Base-by-base conservation (phyloP, 139 green algal species). In the Ostreobium quekettii region DNA sequence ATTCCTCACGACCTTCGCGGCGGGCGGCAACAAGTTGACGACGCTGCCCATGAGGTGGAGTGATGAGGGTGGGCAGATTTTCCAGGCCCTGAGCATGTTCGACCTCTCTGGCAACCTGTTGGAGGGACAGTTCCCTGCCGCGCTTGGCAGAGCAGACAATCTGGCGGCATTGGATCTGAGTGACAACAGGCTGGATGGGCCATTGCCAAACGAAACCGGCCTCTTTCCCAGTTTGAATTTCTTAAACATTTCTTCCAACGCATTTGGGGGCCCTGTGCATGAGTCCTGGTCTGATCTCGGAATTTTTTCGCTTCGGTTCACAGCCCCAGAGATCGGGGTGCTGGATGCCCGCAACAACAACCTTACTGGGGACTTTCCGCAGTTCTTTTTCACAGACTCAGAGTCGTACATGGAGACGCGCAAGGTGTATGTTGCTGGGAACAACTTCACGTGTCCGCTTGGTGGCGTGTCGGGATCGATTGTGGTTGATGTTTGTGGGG, bases 161-260 rank as follows among this genome's bases (percentile, higher is more conserved):
- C 24, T 66, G 19, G 26, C 29, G 7, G 28, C 5, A 33, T 19
- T 66, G 59, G 59, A 66, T 66, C 28, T 66, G 26, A 39, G 59
- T 22, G 24, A 8, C 26, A 66, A 66, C 47, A 4, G 6, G 7
- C 31, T 66, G 24, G n/a, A 6, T 5, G 59, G 59, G n/a, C 47
- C n/a, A 5, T 39, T 66, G 30, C 26, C 29, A 29, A 7, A 22
- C 7, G 24, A 47, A 33, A 39, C 8, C 15, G 59, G 59, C 24
- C 28, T 47, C 31, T 66, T 66, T 30, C 29, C 59, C 6, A 66
- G 47, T 33, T 7, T 66, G 7, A 32, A 19, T 4, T 39, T 39
- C 5, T 19, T 66, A 31, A 66, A 66, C 29, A n/a, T 66, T n/a
- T 66, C 59, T n/a, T 39, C 11, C 24, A 66, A 66, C 31, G 24